Evolutionary conservation across 179 eudicot genomes (phyloP).

Genomic region (Vitellaria paradoxa): DNA sequence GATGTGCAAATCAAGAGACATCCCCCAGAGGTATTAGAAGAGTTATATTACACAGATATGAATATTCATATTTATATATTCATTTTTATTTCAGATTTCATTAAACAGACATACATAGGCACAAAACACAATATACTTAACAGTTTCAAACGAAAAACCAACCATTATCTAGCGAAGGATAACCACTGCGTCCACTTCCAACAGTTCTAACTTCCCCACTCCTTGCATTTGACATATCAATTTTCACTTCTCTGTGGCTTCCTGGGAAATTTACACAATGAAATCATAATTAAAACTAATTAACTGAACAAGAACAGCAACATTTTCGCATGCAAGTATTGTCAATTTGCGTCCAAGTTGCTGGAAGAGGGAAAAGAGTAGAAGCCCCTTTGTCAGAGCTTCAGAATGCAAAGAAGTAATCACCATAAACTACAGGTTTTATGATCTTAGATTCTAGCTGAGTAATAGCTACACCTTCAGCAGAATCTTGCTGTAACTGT

Average conservation of each 20-base stretch:
- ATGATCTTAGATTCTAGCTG: not conserved
- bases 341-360: not conserved
- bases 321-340: not conserved
- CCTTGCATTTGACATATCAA: constrained; percentile 22
- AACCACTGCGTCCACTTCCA: constrained; percentile 35
- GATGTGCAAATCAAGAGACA: not conserved
- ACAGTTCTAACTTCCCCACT: constrained; percentile 30
- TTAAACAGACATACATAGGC: too few species aligned
- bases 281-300: not conserved
- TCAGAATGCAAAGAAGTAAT: not conserved
- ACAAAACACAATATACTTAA: not conserved
- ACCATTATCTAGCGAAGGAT: constrained; percentile 38
- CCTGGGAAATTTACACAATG: constrained; percentile 21
- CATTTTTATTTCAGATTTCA: not conserved
- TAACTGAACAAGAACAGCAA: not conserved
- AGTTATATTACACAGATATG: too few species aligned
- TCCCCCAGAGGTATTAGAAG: too few species aligned
- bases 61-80: too few species aligned
- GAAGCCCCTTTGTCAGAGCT: not conserved
- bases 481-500: constrained; percentile 36
- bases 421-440: not conserved
- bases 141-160: constrained; percentile 10
- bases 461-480: constrained; percentile 45
- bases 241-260: constrained; percentile 38
- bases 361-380: not conserved